These are phyloP conservation scores for Salvia miltiorrhiza DNA, from an alignment of 257 asterid species.

Conservation along the genomic window DNA sequence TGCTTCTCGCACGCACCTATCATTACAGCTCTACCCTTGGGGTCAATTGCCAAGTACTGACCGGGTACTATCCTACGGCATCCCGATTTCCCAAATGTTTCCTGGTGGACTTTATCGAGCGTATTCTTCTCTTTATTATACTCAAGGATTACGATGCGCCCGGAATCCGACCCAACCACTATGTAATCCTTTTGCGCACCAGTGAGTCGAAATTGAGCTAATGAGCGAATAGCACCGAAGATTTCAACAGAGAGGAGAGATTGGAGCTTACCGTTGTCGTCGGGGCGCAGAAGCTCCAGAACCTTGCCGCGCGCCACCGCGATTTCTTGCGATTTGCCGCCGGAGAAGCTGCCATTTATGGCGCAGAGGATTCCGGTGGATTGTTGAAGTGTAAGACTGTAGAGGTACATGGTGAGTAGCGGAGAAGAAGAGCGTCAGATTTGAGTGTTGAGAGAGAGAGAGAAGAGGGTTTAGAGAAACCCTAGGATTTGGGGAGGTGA, in stretches of 20 bases:
- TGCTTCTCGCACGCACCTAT: constrained; percentile 96
- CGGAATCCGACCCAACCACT: constrained; percentile 96
- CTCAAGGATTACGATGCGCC: constrained; percentile 80
- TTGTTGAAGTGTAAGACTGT: constrained; percentile 85
- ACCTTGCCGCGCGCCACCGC: constrained; percentile 92
- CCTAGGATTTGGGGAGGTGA: constrained; percentile 31
- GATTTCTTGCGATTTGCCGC: constrained; percentile 85
- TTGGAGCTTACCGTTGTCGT: constrained; percentile 91
- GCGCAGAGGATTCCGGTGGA: constrained; percentile 91
- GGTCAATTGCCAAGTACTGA: constrained; percentile 89
- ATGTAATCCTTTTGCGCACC: constrained; percentile 92
- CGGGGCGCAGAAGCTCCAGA: constrained; percentile 94
- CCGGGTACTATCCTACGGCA: constrained; percentile 97
- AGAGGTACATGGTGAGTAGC: constrained; percentile 60
- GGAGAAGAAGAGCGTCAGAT: constrained; percentile 11
- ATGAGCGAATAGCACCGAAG: constrained; percentile 88
- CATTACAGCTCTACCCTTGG: constrained; percentile 99
- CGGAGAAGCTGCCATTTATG: constrained; percentile 94
- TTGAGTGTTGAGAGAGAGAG: constrained; percentile 8
- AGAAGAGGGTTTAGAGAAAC: constrained; percentile 47
- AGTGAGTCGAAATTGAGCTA: constrained; percentile 92
- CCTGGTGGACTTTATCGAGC: constrained; percentile 91
- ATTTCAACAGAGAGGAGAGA: constrained; percentile 84
- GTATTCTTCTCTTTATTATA: constrained; percentile 81
- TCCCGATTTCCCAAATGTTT: constrained; percentile 94